phyloP scores from a whole-genome alignment of 75 land plant genomes.

The Azolla pinnata region DNA sequence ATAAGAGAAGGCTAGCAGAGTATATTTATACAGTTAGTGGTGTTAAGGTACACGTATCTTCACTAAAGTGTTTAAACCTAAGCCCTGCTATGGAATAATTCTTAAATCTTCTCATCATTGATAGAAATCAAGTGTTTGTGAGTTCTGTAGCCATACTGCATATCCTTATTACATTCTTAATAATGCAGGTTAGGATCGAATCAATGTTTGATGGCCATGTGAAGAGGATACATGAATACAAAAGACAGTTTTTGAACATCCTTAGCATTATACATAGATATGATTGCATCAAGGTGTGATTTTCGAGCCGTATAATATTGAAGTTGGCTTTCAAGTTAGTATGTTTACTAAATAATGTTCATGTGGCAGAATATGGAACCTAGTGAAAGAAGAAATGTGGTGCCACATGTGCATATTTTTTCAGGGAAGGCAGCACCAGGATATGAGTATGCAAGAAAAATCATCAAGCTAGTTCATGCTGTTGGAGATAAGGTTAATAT shows the following conservation, averaged over 20 bases:
- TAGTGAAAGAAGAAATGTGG: slow-evolving; percentile 48
- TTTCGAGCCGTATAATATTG: neutral
- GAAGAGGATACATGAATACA: slow-evolving; percentile 72
- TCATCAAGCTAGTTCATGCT: slow-evolving; percentile 57
- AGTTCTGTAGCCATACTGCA: too few relatives aligned
- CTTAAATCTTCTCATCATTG: too few relatives aligned
- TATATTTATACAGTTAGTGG: too few relatives aligned
- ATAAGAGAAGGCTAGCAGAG: too few relatives aligned
- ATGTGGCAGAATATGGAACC: slow-evolving; percentile 46
- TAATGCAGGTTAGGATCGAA: slow-evolving; percentile 58
- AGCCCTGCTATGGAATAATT: too few relatives aligned
- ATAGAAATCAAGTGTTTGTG: too few relatives aligned
- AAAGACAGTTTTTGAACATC: slow-evolving; percentile 60
- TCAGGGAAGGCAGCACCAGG: slow-evolving; percentile 85
- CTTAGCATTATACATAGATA: slow-evolving; percentile 68
- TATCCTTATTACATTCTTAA: too few relatives aligned
- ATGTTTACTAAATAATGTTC: neutral
- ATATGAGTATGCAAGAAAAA: slow-evolving; percentile 65
- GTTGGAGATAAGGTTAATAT: slow-evolving; percentile 59
- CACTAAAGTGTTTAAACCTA: too few relatives aligned
- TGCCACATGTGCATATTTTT: slow-evolving; percentile 69
- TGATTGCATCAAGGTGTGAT: slow-evolving; percentile 61
- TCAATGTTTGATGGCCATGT: slow-evolving; percentile 78
- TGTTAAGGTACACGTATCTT: too few relatives aligned
- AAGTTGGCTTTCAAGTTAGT: neutral